Percentiles rank a stretch among this genome's conserved stretches.
These are phyloP conservation scores for Aspergillus luchuensis DNA, from an alignment of 2,329 filamentous ascomycete species.

Conservation along the genomic window DNA sequence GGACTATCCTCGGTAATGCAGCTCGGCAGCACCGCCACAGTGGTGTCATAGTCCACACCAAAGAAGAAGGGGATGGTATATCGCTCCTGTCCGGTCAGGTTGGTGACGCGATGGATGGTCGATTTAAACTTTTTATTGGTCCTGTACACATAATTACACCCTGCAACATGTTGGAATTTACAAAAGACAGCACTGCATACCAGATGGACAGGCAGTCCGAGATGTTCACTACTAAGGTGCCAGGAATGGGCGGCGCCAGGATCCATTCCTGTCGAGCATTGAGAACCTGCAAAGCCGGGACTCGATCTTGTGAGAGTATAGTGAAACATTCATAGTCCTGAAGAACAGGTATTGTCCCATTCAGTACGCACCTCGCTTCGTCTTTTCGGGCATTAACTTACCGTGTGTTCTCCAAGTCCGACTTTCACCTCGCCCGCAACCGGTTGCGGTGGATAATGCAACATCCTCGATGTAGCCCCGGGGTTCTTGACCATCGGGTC, in stretches of 20 bases:
- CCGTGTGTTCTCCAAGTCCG: constrained; percentile 47
- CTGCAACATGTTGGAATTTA: accelerated
- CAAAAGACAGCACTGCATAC: constrained; percentile 5
- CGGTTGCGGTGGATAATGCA: constrained; percentile 45
- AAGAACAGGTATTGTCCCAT: no score
- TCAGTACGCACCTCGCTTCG: background rate
- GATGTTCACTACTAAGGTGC: constrained; percentile 35
- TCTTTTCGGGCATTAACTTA: background rate
- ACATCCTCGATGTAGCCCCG: constrained; percentile 43
- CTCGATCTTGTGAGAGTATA: constrained; percentile 44
- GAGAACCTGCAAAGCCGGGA: constrained; percentile 40
- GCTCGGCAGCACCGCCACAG: constrained; percentile 29
- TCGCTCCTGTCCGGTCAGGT: constrained; percentile 40
- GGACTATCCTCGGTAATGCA: constrained; percentile 18
- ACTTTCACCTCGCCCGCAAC: constrained; percentile 37
- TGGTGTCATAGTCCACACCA: constrained; percentile 42
- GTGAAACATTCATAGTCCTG: constrained; percentile 46
- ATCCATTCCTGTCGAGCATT: constrained; percentile 34
- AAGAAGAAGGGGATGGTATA: constrained; percentile 48
- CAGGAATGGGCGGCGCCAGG: constrained; percentile 26
- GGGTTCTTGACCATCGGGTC: constrained; percentile 36
- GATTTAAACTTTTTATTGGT: constrained; percentile 44
- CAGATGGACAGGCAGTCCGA: constrained; percentile 35
- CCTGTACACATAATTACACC: constrained; percentile 25
- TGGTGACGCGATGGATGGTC: constrained; percentile 45